Evolutionary conservation across 805 yeast species (phyloP), one percentile per base, ranked within the genome.

Genomic region (Tetrapisispora fleetii): DNA sequence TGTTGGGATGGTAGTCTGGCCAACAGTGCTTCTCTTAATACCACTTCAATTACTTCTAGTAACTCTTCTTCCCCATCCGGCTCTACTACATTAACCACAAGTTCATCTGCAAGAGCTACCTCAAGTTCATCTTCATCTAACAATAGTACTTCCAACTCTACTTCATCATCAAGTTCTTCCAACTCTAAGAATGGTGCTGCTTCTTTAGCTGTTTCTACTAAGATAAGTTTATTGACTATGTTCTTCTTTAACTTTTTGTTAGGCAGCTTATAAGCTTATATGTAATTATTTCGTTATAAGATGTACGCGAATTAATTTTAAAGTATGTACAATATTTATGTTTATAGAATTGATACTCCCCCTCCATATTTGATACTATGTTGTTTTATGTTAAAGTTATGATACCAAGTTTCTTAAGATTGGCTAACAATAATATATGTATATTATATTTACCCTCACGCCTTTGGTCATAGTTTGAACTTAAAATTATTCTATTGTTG

Each of bases 1-100:
- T 88, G 96, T 67, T 77, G 54, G 74, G 71, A 63, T 68, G 79
- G 66, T 69, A 76, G 56, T 70, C 71, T 36, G 7, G 33, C 51
- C 8, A 40, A 47, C 14, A 37, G 28, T 19, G 44, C 37, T 13
- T 5, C 30, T 11, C 19, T 33, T n/a, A 24, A 32, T 4, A 17
- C 54, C n/a, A 45, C 35, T 11, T 11, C 50, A 7, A 42, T 51
- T 2, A 22, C 52, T 5, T 43, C 41, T 13, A 18, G 55, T 7
- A 17, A 46, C 42, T 14, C 53, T n/a, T 40, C 55, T 17, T 18
- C 46, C 37, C 11, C 53, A 17, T 17, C 51, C 14, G n/a, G 30
- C 21, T 28, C 48, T 11, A 38, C 30, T n/a, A 40, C 51, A 13
- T 43, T 52, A 4, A n/a, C 40, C 5, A 40, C 41, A 16, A 43